Percentiles rank a stretch among this genome's conserved stretches.
Conservation (phyloP, 257 asterid species). For the Solanum virginianum region DNA sequence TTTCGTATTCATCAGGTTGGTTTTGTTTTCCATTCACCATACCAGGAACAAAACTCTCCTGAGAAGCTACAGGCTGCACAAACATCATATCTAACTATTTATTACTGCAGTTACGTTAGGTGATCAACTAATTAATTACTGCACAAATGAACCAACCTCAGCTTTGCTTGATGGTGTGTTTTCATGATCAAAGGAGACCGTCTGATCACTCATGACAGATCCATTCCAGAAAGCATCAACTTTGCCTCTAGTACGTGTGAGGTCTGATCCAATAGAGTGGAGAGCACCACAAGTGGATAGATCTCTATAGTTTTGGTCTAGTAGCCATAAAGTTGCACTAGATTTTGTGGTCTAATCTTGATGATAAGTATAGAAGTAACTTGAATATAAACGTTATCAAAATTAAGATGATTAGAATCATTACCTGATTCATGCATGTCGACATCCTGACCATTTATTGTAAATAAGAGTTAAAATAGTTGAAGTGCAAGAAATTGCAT, state of each 20-base stretch:
- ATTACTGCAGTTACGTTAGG: background rate
- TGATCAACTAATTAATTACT: background rate
- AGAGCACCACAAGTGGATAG: constrained; percentile 87
- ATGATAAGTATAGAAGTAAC: background rate
- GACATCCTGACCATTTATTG: constrained; percentile 31
- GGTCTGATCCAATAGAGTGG: constrained; percentile 84
- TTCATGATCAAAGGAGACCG: constrained; percentile 29
- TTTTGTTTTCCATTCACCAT: constrained; percentile 21
- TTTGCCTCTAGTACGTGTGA: constrained; percentile 57
- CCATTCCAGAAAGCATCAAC: constrained; percentile 28
- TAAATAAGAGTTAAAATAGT: background rate
- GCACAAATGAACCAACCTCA: constrained; percentile 26
- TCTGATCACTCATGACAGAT: constrained; percentile 37
- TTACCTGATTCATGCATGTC: constrained; percentile 30
- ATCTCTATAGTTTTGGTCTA: constrained; percentile 43
- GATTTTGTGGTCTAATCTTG: background rate
- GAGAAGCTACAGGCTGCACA: constrained; percentile 63
- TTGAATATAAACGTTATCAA: constrained; percentile 6
- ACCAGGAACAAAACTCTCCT: constrained; percentile 70
- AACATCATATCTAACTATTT: background rate
- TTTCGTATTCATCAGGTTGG: constrained; percentile 22
- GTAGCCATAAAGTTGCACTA: background rate
- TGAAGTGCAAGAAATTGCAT: background rate
- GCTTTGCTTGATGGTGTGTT: constrained; percentile 69
- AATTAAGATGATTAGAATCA: constrained; percentile 9